phyloP scores from a whole-genome alignment of 495 filamentous ascomycete species.

The Penicillium cinerascens region DNA sequence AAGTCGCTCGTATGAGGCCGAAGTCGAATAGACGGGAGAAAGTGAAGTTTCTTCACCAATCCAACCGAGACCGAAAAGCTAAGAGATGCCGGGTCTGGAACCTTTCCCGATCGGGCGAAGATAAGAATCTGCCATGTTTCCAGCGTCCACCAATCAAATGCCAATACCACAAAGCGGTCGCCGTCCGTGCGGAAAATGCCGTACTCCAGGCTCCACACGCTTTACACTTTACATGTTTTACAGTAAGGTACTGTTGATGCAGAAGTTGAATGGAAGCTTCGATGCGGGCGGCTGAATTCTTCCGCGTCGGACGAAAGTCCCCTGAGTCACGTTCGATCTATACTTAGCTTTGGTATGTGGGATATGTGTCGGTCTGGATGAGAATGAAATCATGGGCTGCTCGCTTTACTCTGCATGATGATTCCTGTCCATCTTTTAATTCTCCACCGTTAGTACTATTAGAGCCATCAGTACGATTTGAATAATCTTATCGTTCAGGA shows the following conservation, averaged over 20 bases:
- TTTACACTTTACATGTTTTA: neutral
- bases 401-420: no score
- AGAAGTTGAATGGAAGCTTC: slow-evolving; percentile 17
- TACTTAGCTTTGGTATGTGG: neutral
- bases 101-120: slow-evolving; percentile 24
- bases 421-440: neutral
- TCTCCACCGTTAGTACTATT: neutral
- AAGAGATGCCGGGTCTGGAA: slow-evolving; percentile 18
- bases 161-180: neutral
- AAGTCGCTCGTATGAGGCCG: slow-evolving; percentile 49
- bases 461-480: neutral
- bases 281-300: slow-evolving; percentile 14
- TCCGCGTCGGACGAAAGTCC: neutral
- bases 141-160: slow-evolving; percentile 2
- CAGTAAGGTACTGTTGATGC: neutral
- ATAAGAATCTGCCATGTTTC: slow-evolving; percentile 21
- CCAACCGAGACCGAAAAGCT: slow-evolving; percentile 3
- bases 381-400: neutral
- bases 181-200: neutral
- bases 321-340: neutral
- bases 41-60: neutral
- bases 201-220: neutral
- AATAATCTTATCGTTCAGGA: neutral
- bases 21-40: neutral
- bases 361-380: neutral